Base-by-base conservation (phyloP, 2,329 filamentous ascomycete species). In the Blastomyces percursus region DNA sequence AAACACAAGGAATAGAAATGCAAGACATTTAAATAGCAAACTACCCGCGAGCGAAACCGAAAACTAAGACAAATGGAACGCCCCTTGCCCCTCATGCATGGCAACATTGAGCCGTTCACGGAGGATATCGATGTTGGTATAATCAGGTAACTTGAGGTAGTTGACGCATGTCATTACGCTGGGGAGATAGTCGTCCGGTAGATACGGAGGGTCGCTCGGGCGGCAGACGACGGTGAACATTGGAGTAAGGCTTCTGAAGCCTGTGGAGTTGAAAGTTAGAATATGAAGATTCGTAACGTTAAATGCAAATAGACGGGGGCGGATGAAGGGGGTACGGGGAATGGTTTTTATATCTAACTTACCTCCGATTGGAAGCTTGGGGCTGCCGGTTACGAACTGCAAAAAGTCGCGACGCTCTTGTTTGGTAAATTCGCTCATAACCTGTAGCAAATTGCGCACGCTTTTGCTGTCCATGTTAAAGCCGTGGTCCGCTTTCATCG, bases 141-240 rank as follows among this genome's bases (percentile, higher is more conserved):
- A 99, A 76, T 99, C 91, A 24, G 94, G 94, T 71, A 99, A 83
- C 78, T 99, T 99, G 70, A 99, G 85, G 74, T 99, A 99, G 76
- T 99, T 99, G 76, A 96, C 94, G 74, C 95, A 99, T 12, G 95
- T 99, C 95, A 99, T 99, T 74, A 99, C 95, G 73, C 92, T 97
- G 14, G 95, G 94, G n/a, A 99, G 83, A 71, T 97, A 99, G 78
- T 99, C 94, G 72, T 99, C 94, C 4, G 93, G 93, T 3, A 87
- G 88, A 74, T 92, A 94, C 1, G 94, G 94, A 19, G 91, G 86
- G 72, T 99, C 94, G 75, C 90, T 96, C n/a, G 93, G 93, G 76
- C 96, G 96, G 82, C 94, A 97, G 52, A 99, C 94, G 66, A 99
- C 94, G 2, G 94, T 99, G 74, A 99, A 97, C 87, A 97, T 96